Evolutionary conservation across 768 basidiomycete species (phyloP).

Genomic region (Russula vinacea): DNA sequence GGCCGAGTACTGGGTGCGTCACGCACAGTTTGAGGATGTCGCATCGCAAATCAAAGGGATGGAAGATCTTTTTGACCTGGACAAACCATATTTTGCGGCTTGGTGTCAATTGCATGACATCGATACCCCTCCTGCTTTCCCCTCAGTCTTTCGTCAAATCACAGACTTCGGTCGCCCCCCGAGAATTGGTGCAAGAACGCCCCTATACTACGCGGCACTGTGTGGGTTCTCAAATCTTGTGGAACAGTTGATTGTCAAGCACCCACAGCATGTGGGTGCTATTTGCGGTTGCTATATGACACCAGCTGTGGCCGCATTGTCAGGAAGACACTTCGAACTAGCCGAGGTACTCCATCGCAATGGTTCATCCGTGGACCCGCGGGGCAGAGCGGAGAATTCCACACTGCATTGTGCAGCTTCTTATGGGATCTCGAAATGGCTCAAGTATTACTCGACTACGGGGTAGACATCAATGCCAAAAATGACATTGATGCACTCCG

Average conservation of each 20-base stretch:
- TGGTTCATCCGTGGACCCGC: neutral
- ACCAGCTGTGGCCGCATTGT: neutral
- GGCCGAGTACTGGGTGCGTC: neutral
- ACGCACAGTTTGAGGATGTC: neutral
- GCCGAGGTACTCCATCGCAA: neutral
- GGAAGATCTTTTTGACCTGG: neutral
- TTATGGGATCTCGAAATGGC: neutral
- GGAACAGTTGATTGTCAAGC: neutral
- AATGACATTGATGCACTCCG: neutral
- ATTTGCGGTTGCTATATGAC: neutral
- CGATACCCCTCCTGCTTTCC: neutral
- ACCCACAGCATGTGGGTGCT: neutral
- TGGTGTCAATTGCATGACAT: neutral
- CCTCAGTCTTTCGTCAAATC: no score
- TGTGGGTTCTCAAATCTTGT: neutral
- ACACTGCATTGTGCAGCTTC: neutral
- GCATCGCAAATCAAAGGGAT: neutral
- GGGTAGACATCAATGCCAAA: neutral
- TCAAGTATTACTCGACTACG: neutral
- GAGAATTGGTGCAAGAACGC: neutral
- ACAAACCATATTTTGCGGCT: neutral
- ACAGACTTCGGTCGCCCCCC: no score
- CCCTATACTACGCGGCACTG: neutral
- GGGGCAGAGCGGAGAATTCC: fast-evolving
- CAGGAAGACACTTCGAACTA: neutral